These are phyloP conservation scores for Panicum miliaceum DNA, from an alignment of 176 grass and related monocot species.

Conservation along the genomic window DNA sequence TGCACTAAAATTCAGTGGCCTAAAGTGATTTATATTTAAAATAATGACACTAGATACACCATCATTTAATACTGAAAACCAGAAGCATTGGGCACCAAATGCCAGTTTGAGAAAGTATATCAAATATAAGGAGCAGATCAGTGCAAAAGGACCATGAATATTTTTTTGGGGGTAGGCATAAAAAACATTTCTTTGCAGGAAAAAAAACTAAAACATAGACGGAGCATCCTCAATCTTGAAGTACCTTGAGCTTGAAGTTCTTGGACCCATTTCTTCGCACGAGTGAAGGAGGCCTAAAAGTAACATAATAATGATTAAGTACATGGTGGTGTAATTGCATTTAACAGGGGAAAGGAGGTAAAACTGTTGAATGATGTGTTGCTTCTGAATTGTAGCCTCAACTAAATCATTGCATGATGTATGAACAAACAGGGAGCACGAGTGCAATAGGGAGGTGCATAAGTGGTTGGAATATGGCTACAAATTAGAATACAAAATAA, in stretches of 20 bases:
- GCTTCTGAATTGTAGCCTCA: constrained; percentile 16
- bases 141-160: not conserved
- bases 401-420: constrained; percentile 14
- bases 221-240: not conserved
- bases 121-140: not conserved
- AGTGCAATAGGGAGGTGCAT: not conserved
- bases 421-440: not conserved
- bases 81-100: not conserved
- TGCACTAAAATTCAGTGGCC: no score
- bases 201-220: constrained; percentile 8
- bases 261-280: constrained; percentile 97
- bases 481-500: not conserved
- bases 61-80: constrained; percentile 20
- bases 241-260: constrained; percentile 96
- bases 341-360: not conserved
- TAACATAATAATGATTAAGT: constrained; percentile 11
- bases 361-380: not conserved
- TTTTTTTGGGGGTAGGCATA: not conserved
- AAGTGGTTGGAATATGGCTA: constrained; percentile 8
- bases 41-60: not conserved
- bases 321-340: not conserved
- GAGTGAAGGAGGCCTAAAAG: constrained; percentile 76
- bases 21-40: not conserved
- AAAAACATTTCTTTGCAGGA: not conserved
- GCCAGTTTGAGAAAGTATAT: constrained; percentile 18